Percentiles rank a stretch among this genome's conserved stretches.
Evolutionary conservation across 2,329 filamentous ascomycete species (phyloP).

Genomic region (Xylariaceae sp.): DNA sequence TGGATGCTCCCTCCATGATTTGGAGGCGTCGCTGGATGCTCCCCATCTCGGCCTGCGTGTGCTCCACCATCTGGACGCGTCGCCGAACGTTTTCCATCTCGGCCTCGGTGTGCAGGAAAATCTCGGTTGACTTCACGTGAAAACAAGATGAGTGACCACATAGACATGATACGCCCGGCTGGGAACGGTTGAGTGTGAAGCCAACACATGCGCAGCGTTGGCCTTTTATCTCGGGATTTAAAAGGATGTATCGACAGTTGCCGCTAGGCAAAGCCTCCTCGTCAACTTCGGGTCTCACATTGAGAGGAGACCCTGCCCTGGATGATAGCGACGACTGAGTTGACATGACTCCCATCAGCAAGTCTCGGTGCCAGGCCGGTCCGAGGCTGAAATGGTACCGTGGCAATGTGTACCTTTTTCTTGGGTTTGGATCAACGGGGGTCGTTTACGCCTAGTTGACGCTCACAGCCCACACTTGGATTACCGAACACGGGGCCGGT

Average conservation of each 20-base stretch:
- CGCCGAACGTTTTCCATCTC: conserved; percentile 46
- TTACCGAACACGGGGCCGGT: conserved; percentile 27
- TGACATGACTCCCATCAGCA: conserved; percentile 21
- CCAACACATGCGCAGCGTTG: conserved; percentile 54
- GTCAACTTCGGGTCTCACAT: conserved; percentile 29
- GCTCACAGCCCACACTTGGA: conserved; percentile 22
- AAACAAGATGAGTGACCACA: conserved; percentile 58
- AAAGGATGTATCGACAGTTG: conserved; percentile 54
- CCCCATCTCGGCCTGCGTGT: conserved; percentile 43
- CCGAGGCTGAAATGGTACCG: neutral
- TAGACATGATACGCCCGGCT: conserved; percentile 51
- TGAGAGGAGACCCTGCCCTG: conserved; percentile 21
- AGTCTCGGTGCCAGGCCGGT: neutral
- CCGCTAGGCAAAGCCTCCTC: conserved; percentile 49
- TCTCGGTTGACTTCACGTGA: conserved; percentile 46
- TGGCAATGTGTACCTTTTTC: neutral
- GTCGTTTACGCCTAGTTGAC: conserved; percentile 8
- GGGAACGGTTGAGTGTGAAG: conserved; percentile 49
- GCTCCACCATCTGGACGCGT: conserved; percentile 38
- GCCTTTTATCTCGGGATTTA: conserved; percentile 51
- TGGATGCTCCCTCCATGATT: conserved; percentile 40
- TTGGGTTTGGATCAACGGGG: neutral
- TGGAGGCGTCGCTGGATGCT: conserved; percentile 43
- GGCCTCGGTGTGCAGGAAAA: conserved; percentile 37
- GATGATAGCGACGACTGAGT: conserved; percentile 27